These are phyloP conservation scores for Aspergillus japonicus DNA, from an alignment of 2,329 filamentous ascomycete genomes.

Conservation along the genomic window DNA sequence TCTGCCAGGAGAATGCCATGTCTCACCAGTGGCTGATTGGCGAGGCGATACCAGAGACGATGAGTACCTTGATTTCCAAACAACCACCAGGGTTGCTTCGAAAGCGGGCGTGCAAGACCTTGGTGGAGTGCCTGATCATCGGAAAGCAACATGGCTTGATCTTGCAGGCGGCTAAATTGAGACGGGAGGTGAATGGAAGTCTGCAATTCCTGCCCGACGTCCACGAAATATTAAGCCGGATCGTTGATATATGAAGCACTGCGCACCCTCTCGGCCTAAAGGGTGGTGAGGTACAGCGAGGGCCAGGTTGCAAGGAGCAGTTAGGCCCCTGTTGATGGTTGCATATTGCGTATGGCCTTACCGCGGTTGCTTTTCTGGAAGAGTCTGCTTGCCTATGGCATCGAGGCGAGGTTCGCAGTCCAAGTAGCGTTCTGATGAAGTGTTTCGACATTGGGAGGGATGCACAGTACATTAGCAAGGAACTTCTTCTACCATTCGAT, in stretches of 20 bases:
- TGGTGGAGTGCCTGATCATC: constrained; percentile 6
- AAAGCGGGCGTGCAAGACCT: constrained; percentile 12
- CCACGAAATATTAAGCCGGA: neutral
- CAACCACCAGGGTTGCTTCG: constrained; percentile 13
- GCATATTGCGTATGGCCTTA: neutral
- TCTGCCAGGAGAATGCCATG: constrained; percentile 21
- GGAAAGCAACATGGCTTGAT: constrained; percentile 6
- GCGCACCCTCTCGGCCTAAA: neutral
- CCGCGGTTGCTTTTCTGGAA: neutral
- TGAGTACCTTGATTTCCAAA: constrained; percentile 12
- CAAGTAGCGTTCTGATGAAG: neutral
- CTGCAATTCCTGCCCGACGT: neutral
- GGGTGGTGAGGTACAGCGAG: neutral
- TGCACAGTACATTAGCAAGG: neutral
- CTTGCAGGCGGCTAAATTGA: neutral
- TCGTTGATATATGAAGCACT: neutral
- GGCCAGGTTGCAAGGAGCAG: neutral
- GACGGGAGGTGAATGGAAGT: neutral
- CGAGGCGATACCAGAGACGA: constrained; percentile 17
- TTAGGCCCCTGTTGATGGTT: neutral
- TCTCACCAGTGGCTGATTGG: constrained; percentile 24
- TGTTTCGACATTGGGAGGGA: neutral
- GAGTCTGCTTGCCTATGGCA: neutral
- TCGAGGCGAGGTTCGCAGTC: neutral
- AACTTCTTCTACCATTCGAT: neutral